Conservation (phyloP, 352 stramenopile genomes). For the Pythium insidiosum region DNA sequence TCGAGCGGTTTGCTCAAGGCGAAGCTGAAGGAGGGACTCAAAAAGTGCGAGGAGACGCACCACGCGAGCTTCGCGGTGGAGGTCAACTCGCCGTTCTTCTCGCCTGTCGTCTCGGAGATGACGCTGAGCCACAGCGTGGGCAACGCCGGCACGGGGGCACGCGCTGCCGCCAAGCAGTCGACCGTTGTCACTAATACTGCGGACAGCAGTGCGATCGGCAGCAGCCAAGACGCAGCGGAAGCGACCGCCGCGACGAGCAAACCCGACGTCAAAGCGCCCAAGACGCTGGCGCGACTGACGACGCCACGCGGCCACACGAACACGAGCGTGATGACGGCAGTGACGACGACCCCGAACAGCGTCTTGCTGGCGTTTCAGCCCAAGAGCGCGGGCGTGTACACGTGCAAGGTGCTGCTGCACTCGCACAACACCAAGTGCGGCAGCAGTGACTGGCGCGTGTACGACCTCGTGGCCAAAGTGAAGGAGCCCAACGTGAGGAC, state of each 20-base stretch:
- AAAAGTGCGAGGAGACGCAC: constrained; percentile 66
- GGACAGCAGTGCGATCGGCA: background rate
- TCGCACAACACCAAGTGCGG: constrained; percentile 53
- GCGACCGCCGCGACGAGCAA: background rate
- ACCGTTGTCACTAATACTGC: background rate
- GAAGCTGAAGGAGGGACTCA: constrained; percentile 72
- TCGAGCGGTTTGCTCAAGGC: constrained; percentile 56
- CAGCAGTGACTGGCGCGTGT: constrained; percentile 73
- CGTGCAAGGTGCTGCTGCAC: constrained; percentile 54
- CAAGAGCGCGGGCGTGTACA: constrained; percentile 59
- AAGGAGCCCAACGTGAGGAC: constrained; percentile 83
- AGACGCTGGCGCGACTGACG: constrained; percentile 32
- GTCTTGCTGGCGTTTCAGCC: constrained; percentile 72
- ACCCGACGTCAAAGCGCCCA: background rate
- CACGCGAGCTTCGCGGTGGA: constrained; percentile 59
- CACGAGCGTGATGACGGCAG: background rate
- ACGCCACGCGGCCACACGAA: constrained; percentile 28
- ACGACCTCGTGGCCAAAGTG: constrained; percentile 78
- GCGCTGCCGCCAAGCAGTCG: constrained; percentile 3
- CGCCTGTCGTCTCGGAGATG: constrained; percentile 45
- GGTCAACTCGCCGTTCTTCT: constrained; percentile 87
- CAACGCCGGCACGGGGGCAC: background rate
- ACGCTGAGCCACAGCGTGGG: constrained; percentile 18
- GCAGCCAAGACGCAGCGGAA: too few relatives aligned
- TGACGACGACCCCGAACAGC: constrained; percentile 24